Percentiles rank a stretch among this genome's conserved stretches.
Conservation (phyloP, 2,329 filamentous ascomycete genomes). For the Colletotrichum tropicicola region DNA sequence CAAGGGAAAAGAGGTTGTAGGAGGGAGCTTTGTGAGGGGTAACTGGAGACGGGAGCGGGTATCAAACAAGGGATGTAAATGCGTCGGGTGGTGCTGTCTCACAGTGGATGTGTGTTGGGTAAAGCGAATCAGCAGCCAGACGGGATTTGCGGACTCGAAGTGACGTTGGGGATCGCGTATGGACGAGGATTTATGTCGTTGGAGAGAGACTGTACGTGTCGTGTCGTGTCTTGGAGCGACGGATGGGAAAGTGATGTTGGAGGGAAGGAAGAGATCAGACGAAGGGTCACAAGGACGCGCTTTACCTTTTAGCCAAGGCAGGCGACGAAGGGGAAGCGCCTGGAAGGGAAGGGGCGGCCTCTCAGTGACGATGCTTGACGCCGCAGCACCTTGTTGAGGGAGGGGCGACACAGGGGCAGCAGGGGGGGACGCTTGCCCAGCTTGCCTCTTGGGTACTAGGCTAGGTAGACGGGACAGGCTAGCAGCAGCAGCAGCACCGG, state of each 20-base stretch:
- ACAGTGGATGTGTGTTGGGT: conserved; percentile 5
- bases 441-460: no score
- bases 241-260: conserved; percentile 9
- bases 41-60: conserved; percentile 16
- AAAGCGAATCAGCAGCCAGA: no score
- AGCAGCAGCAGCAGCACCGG: no score
- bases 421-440: not conserved
- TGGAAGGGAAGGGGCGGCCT: not conserved
- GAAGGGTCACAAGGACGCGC: conserved; percentile 25
- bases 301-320: conserved; percentile 22
- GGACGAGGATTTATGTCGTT: conserved; percentile 21
- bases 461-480: no score
- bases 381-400: conserved; percentile 7
- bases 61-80: conserved; percentile 20
- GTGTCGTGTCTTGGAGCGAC: not conserved
- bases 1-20: not conserved
- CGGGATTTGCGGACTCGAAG: no score
- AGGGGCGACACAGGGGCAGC: not conserved
- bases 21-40: conserved; percentile 29
- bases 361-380: conserved; percentile 24
- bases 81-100: conserved; percentile 4
- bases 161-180: not conserved
- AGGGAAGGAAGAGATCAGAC: conserved; percentile 14
- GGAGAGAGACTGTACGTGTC: not conserved
- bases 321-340: not conserved